Base-by-base conservation (phyloP, 139 green algal genomes). In the Deuterostichococcus epilithicus region DNA sequence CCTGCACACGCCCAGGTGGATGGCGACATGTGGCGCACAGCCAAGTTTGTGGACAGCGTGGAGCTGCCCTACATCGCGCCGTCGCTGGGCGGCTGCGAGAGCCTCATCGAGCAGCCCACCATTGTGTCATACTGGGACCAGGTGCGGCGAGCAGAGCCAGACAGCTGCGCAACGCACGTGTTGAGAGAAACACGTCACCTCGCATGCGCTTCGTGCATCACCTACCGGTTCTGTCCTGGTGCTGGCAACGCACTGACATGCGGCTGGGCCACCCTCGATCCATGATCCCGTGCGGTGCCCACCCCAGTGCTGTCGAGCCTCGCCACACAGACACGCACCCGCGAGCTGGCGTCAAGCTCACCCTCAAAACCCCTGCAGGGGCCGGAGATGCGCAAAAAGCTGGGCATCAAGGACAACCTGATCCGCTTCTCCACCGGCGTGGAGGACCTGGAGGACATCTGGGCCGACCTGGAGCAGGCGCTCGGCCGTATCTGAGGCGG, bases 351-450 rank as follows among this genome's bases (percentile, higher is more conserved):
- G n/a, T n/a, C n/a, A n/a, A n/a, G n/a, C n/a, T n/a, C n/a, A n/a
- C n/a, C n/a, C n/a, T n/a, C n/a, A n/a, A n/a, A n/a, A n/a, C n/a
- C n/a, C n/a, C n/a, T 94, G 88, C 88, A 92, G 79, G 92, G 93
- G 0, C 86, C 94, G 1, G 93, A 96, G 82, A 90, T 94, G 86
- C 85, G 96, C 1, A 93, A 93, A 6, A 38, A 93, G 80, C 85
- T 98, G 36, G 95, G 95, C 75, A 99, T 99, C 88, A 97, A 96
- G 81, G 96, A 99, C 84, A 98, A 97, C 87, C 86, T 99, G 5
- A 85, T 99, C 23, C 86, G 96, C 38, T 99, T 95, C 86, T 91
- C 84, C 66, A 93, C 89, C 32, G 96, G 96, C 20, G 88, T 99
- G 36, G 96, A 99, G 84, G 79, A 88, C 52, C 79, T 93, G 59